Conservation (phyloP, 2,329 filamentous ascomycete genomes). For the Lasiodiplodia sp. region DNA sequence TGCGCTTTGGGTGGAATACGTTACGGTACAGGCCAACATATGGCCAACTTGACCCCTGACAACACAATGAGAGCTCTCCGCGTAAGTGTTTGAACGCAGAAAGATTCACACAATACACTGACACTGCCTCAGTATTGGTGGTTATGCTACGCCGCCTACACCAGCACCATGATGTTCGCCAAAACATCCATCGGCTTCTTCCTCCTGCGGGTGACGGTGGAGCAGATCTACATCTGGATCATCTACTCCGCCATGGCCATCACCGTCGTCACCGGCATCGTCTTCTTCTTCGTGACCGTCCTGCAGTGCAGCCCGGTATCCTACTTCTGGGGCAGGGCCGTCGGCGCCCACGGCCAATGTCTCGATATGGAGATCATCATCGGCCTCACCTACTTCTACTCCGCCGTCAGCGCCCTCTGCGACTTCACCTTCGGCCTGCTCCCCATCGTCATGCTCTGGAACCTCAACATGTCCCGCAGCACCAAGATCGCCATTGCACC, state of each 20-base stretch:
- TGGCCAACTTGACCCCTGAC: slow-evolving; percentile 36
- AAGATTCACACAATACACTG: background rate
- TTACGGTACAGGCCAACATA: slow-evolving; percentile 28
- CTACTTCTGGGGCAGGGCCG: slow-evolving; percentile 58
- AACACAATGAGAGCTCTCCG: slow-evolving; percentile 38
- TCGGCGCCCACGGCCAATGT: slow-evolving; percentile 51
- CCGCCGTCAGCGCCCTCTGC: slow-evolving; percentile 53
- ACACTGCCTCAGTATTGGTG: slow-evolving; percentile 20
- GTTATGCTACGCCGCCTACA: slow-evolving; percentile 27
- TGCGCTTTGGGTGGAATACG: slow-evolving; percentile 33
- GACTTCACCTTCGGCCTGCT: slow-evolving; percentile 60
- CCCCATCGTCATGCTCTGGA: slow-evolving; percentile 61
- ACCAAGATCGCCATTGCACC: slow-evolving; percentile 57
- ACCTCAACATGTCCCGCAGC: slow-evolving; percentile 56
- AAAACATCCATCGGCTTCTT: slow-evolving; percentile 15
- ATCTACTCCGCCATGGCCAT: slow-evolving; percentile 48
- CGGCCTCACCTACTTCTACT: slow-evolving; percentile 55
- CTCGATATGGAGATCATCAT: slow-evolving; percentile 51
- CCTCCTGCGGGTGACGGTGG: slow-evolving; percentile 13
- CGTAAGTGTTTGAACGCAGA: background rate
- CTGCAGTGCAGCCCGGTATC: slow-evolving; percentile 60
- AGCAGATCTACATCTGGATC: slow-evolving; percentile 37
- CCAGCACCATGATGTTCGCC: slow-evolving; percentile 24
- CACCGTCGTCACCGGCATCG: slow-evolving; percentile 46
- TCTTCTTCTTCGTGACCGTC: slow-evolving; percentile 57